Conservation (phyloP, 306 rosid genomes). For the Rosa rugosa region DNA sequence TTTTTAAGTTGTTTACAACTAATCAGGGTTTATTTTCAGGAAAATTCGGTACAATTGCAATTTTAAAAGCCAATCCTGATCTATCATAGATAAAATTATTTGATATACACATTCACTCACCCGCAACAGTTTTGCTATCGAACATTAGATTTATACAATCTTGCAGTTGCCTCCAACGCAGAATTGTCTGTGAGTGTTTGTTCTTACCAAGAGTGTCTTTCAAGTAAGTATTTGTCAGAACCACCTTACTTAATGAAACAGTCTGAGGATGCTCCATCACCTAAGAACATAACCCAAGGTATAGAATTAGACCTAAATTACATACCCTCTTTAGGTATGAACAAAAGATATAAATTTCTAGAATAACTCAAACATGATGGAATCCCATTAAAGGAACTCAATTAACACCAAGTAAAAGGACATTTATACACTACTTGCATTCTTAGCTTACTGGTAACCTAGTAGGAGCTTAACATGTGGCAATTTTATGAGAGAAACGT, state of each 20-base stretch:
- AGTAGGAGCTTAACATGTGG: neutral
- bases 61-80: neutral
- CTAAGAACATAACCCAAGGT: constrained; percentile 28
- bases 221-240: constrained; percentile 59
- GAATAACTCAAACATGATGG: neutral
- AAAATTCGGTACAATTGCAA: neutral
- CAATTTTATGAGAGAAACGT: neutral
- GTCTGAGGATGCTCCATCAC: constrained; percentile 94
- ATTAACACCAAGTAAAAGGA: neutral
- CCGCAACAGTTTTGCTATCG: constrained; percentile 63
- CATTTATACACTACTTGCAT: neutral
- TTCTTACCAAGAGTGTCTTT: constrained; percentile 55
- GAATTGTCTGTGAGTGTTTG: constrained; percentile 38
- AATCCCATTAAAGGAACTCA: neutral
- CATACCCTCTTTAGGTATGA: neutral
- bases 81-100: neutral
- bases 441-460: neutral
- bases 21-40: neutral
- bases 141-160: constrained; percentile 68
- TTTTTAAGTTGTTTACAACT: neutral
- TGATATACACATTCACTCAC: constrained; percentile 39
- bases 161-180: constrained; percentile 84
- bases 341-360: neutral
- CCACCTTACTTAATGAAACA: constrained; percentile 64
- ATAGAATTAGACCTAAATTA: neutral